phyloP scores from a whole-genome alignment of 441 rosid species.

The Gossypium davidsonii region DNA sequence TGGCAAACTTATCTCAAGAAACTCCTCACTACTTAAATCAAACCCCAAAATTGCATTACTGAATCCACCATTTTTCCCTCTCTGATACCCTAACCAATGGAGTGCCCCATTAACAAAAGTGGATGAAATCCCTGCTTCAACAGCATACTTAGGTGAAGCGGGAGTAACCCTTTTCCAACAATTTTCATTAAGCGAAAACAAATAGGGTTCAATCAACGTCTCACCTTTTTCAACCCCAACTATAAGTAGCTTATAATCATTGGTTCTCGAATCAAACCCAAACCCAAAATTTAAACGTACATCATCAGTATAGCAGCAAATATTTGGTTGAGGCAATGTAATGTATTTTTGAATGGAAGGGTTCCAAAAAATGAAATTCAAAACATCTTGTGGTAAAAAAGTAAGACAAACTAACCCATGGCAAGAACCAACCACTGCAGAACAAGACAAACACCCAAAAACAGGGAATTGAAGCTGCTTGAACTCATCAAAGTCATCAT shows the following conservation, averaged over 20 bases:
- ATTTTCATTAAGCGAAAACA: slow-evolving; percentile 8
- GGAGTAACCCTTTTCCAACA: slow-evolving; percentile 7
- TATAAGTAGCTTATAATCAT: slow-evolving; percentile 1
- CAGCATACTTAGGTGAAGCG: background rate
- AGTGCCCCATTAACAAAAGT: background rate
- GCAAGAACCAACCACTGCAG: background rate
- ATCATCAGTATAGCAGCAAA: background rate
- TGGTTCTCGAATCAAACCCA: slow-evolving; percentile 6
- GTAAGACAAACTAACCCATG: slow-evolving; percentile 3
- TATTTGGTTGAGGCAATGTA: background rate
- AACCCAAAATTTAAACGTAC: background rate
- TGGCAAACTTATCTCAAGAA: background rate
- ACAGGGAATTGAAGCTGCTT: background rate
- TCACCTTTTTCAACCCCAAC: background rate
- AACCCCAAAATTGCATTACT: background rate
- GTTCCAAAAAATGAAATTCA: background rate
- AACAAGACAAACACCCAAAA: background rate
- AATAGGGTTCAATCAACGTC: background rate
- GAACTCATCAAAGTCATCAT: background rate
- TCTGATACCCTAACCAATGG: slow-evolving; percentile 6
- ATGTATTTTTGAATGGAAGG: slow-evolving; percentile 3
- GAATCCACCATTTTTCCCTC: background rate
- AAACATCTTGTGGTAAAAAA: background rate
- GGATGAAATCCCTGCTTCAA: background rate
- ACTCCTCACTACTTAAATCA: background rate